phyloP scores from a whole-genome alignment of 176 grass and related monocot genomes.

The Musa acuminata region DNA sequence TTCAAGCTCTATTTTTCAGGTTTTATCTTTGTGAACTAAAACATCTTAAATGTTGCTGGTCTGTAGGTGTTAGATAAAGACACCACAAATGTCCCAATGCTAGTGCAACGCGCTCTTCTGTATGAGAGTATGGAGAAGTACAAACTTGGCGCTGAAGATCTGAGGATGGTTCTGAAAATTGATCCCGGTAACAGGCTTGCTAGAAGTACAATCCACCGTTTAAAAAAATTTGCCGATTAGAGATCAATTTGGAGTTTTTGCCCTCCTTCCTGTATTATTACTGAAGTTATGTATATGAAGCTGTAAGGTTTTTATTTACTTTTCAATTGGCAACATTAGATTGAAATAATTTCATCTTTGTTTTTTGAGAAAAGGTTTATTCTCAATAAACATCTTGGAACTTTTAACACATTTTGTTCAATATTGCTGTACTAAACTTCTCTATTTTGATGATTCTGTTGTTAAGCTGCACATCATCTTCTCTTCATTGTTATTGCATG shows the following conservation, averaged over 20 bases:
- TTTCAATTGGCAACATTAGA: not conserved
- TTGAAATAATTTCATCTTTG: not conserved
- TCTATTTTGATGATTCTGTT: not conserved
- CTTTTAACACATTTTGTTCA: not conserved
- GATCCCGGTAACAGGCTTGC: conserved; percentile 85
- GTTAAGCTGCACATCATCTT: not conserved
- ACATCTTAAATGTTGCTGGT: not conserved
- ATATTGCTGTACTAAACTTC: not conserved
- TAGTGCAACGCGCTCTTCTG: conserved; percentile 82
- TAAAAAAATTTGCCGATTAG: conserved; percentile 93
- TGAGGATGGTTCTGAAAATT: conserved; percentile 96
- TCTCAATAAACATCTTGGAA: not conserved
- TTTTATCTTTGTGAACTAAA: not conserved
- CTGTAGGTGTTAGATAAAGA: conserved; percentile 76
- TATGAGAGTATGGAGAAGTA: conserved; percentile 98
- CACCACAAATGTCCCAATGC: conserved; percentile 63
- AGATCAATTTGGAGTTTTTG: conserved; percentile 13
- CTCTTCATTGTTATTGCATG: not conserved
- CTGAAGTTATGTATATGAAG: not conserved
- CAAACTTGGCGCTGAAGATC: conserved; percentile 80
- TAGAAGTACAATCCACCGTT: conserved; percentile 83
- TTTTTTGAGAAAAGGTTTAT: not conserved
- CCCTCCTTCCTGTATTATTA: not conserved
- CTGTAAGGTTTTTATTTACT: not conserved
- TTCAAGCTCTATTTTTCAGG: not conserved